Evolutionary conservation across 805 yeast species (phyloP), one percentile per base, ranked within the genome.

Genomic region (Wickerhamomyces subpelliculosus): DNA sequence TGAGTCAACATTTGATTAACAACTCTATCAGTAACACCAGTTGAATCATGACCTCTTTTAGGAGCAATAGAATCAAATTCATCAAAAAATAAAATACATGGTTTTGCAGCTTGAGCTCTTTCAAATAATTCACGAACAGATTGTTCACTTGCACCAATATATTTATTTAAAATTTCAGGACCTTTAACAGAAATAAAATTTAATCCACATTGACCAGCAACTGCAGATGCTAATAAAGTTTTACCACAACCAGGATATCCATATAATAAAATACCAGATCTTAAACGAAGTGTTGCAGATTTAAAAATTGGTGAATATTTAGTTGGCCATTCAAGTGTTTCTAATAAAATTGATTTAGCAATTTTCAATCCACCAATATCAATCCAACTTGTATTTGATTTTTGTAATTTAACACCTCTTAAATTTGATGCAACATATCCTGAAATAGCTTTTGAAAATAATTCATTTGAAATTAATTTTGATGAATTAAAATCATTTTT

Each of bases 171-270:
- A 34, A 90, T 86, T 57, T 90, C 97, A 0, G 97, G 97, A 10
- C 97, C 97, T 55, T 90, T 90, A 33, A 90, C 83, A 1, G 95
- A 83, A 21, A 90, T 89, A 56, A 90, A 90, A 52, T 90, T 90
- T 42, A 90, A 67, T 0, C 97, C 97, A 62, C 96, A 88, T 55
- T 89, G 93, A 2, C 87, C 80, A 2, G 96, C 95, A 36, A 90
- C 84, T 0, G 97, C 96, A 40, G 93, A 83, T 0, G 97, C 97
- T 28, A 90, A 60, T 44, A 89, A 67, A 0, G 97, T 90, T 60
- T 90, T 90, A 33, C 98, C 98, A 62, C 98, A 90, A 2, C 98
- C 98, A 0, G 98, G 97, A 55, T 86, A 90, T 0, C 98, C 98
- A 59, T 90, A 90, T 12, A 90, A 70, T 36, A 90, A 64, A 19